phyloP scores from a whole-genome alignment of 495 filamentous ascomycete species.

The Amphirosellinia nigrospora region DNA sequence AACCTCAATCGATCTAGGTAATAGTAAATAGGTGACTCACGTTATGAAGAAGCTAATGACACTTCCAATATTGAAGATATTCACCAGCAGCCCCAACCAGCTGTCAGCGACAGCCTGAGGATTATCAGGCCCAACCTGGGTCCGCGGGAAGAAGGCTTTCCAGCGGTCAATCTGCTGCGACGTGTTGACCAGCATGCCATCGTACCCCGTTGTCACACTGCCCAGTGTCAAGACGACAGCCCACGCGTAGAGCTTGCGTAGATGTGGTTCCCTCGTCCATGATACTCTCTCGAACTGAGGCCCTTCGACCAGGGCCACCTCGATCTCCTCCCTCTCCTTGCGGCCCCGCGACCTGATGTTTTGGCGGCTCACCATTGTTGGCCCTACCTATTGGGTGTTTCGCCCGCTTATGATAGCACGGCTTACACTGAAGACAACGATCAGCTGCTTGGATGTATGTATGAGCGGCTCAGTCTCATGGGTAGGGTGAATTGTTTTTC shows the following conservation, averaged over 20 bases:
- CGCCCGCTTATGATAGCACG: not conserved
- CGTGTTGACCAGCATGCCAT: constrained; percentile 66
- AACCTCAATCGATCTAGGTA: not conserved
- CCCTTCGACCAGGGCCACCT: constrained; percentile 53
- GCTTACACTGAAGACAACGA: not conserved
- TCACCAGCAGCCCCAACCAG: constrained; percentile 68
- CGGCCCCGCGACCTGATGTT: constrained; percentile 29
- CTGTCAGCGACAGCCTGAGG: constrained; percentile 45
- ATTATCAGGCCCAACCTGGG: constrained; percentile 41
- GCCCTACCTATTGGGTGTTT: not conserved
- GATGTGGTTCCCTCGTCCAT: constrained; percentile 64
- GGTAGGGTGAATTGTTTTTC: constrained; percentile 5
- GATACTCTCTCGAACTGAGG: constrained; percentile 64
- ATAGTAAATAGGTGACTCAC: constrained; percentile 35
- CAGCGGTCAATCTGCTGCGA: constrained; percentile 62
- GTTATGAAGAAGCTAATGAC: constrained; percentile 70
- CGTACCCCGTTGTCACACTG: constrained; percentile 71
- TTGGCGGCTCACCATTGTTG: constrained; percentile 12
- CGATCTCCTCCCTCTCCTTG: constrained; percentile 37
- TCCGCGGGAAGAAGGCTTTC: constrained; percentile 57
- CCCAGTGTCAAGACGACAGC: constrained; percentile 63
- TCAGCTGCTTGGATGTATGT: not conserved
- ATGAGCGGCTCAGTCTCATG: not conserved
- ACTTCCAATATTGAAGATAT: constrained; percentile 73
- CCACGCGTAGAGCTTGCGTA: constrained; percentile 64